phyloP scores from a whole-genome alignment of 176 grass and related monocot genomes.

The Phragmites australis region DNA sequence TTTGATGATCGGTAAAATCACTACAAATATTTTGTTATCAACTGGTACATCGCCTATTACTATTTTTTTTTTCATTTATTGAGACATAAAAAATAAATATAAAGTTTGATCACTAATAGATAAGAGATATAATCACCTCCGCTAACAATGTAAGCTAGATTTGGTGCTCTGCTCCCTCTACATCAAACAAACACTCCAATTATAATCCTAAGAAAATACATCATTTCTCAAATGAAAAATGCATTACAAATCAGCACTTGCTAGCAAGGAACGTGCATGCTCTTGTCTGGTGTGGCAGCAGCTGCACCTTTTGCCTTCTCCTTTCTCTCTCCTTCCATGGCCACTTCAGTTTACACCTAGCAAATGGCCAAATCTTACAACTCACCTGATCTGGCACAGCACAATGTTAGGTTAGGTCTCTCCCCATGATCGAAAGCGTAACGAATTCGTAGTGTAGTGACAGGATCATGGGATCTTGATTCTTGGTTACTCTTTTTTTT shows the following conservation, averaged over 20 bases:
- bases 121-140: too few species aligned
- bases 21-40: too few species aligned
- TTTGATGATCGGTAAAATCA: too few species aligned
- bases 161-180: too few species aligned
- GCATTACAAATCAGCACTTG: background rate
- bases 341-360: too few species aligned
- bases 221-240: background rate
- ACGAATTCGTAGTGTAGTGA: background rate
- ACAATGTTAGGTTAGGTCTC: background rate
- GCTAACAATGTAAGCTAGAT: too few species aligned
- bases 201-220: background rate
- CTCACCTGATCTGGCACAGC: slow-evolving; percentile 40
- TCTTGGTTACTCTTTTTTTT: background rate
- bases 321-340: background rate
- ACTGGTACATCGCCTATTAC: too few species aligned
- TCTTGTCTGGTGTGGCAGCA: slow-evolving; percentile 28
- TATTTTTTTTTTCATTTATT: too few species aligned
- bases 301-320: slow-evolving; percentile 1
- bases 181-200: background rate
- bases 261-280: slow-evolving; percentile 38
- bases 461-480: slow-evolving; percentile 21
- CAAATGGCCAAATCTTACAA: slow-evolving; percentile 11
- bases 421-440: background rate
- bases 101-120: too few species aligned
- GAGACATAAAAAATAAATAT: too few species aligned